Evolutionary conservation across 768 basidiomycete genomes (phyloP), one percentile per base, ranked within the genome.

Genomic region (Amanita muscaria): DNA sequence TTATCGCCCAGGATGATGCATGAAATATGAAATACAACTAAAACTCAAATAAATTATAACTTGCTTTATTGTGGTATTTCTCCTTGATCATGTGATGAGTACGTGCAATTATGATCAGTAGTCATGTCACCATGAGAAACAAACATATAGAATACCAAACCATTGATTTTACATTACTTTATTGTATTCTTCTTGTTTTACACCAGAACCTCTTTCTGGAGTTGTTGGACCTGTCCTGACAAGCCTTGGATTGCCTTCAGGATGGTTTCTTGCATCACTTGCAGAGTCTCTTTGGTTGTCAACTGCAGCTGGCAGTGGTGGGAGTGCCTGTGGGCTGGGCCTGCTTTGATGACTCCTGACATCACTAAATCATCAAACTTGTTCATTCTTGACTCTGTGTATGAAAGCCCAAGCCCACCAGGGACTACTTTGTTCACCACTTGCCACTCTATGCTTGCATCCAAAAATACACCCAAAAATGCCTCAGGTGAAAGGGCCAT

Each of bases 401-500:
- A 61, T 0, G 52, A 29, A 0, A 57, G 47, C 0, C 1, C 9
- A 5, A 53, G 46, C 1, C 57, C 60, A 3, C 58, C 60, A 9
- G 58, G 60, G 5, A 61, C 56, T 3, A 58, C 43, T 6, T 25
- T 31, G 15, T 48, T 42, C 2, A 42, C 46, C 1, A 34, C 36
- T 34, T 60, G 59, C 59, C 61, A 59, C 5, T 51, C 47, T 0
- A 33, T 52, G 42, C 59, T 62, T 0, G 52, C 53, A 11, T 59
- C 41, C 1, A 63, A 27, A 34, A 52, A 64, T 1, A 53, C 53
- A 2, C 58, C 57, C 21, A 38, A 14, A 1, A 61, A 35, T 1
- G 57, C 42, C 14, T 61, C 54, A 0, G 52, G 40, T n/a, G 55
- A 58, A 0, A 64, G n/a, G 34, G 0, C 62, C 63, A 52, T 65